A percentile compares a stretch with the other conserved stretches of the same genome.
Evolutionary conservation across 768 basidiomycete species (phyloP).

Genomic region (Psilocybe subaeruginosa): DNA sequence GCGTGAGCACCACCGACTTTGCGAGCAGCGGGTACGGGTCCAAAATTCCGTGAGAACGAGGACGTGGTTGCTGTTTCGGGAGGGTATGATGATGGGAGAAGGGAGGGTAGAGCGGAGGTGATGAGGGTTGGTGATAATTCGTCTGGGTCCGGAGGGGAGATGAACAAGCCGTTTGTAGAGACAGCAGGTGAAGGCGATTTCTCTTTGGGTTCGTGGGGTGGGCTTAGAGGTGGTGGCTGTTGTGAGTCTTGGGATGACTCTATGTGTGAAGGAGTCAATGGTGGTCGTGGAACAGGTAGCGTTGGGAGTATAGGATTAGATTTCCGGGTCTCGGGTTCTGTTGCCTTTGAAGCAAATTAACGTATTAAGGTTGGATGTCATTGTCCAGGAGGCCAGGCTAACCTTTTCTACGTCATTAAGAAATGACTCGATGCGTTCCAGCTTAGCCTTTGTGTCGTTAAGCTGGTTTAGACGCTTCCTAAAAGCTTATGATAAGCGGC

Average conservation of each 20-base stretch:
- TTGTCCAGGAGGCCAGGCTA: constrained; percentile 1
- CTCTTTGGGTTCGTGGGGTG: constrained; percentile 3
- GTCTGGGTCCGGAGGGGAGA: constrained; percentile 24
- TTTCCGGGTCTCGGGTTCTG: constrained; percentile 29
- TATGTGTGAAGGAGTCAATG: constrained; percentile 20
- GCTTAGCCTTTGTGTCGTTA: constrained; percentile 47
- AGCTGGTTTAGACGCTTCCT: constrained; percentile 49
- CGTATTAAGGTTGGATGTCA: constrained; percentile 27
- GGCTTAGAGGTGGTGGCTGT: neutral
- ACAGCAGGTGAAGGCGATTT: constrained; percentile 16
- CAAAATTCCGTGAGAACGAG: constrained; percentile 20
- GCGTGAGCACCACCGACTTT: constrained; percentile 22
- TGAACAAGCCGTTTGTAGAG: constrained; percentile 18
- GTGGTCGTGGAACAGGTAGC: constrained; percentile 45
- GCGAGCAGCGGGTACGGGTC: constrained; percentile 14
- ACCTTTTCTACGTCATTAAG: constrained; percentile 60
- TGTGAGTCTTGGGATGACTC: constrained; percentile 2
- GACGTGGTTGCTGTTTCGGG: constrained; percentile 20
- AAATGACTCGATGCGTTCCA: constrained; percentile 59
- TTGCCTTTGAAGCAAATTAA: constrained; percentile 38
- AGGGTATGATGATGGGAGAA: constrained; percentile 21
- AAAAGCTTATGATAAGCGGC: neutral
- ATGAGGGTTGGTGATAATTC: constrained; percentile 26
- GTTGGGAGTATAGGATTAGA: constrained; percentile 56
- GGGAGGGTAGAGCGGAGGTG: constrained; percentile 24